Base-by-base conservation (phyloP, 1,284 basidiomycete species). In the Sutorius eximius region DNA sequence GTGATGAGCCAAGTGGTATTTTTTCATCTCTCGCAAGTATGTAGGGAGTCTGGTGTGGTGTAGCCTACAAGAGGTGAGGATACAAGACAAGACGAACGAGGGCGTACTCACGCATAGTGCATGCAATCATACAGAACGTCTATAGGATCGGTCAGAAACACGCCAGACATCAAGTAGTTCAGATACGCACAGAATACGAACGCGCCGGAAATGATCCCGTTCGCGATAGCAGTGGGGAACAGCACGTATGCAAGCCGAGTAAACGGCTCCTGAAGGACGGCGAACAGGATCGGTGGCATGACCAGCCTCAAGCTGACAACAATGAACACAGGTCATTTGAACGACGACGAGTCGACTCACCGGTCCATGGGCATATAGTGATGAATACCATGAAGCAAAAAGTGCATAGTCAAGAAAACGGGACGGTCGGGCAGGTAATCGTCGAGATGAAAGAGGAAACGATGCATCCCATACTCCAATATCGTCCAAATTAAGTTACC, bases 361-460 rank as follows among this genome's bases (percentile, higher is more conserved):
- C 85, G 78, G 70, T 97, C 95, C 95, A 97, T 97, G 16, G 95
- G 96, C 54, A 99, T 78, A 70, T 96, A 99, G 75, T 99, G 96
- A 71, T 99, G 96, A 45, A 99, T 87, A 22, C 97, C 96, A 71
- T 99, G 96, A 66, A 95, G 79, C 65, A 95, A 72, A 75, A 99
- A 99, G 73, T 99, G 96, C 34, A 98, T 71, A 46, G 86, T 86
- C 65, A 99, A 78, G 71, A 89, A 92, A 56, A 79, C 74, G 20
- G 89, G 88, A 54, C 77, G 79, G 72, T 98, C 96, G 7, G 96
- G 97, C 15, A 99, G 81, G 63, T 82, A 71, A n/a, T 86, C 77
- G 72, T 99, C 97, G 63, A 99, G 77, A 75, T 99, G 97, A 85
- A 99, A 99, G 51, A 99, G 76, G 84, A 98, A 98, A 32, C 96